A percentile compares a stretch with the other conserved stretches of the same genome.
Conservation (phyloP, 257 asterid genomes). For the Thymus mandschuricus region DNA sequence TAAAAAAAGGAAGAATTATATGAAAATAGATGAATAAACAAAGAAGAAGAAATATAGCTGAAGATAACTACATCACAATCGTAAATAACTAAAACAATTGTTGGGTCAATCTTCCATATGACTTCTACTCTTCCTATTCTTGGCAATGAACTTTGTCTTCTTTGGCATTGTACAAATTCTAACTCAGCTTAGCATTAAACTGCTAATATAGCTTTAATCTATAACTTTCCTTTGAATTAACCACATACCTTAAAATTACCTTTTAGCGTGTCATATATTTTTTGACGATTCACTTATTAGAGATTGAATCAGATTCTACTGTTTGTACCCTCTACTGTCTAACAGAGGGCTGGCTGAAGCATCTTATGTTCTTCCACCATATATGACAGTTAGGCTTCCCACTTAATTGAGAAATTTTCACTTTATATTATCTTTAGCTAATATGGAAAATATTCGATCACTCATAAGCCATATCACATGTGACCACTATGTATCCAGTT, state of each 20-base stretch:
- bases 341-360: background rate
- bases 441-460: background rate
- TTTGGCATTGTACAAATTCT: conserved; percentile 2
- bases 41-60: background rate
- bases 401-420: background rate
- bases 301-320: conserved; percentile 12
- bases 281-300: conserved; percentile 19
- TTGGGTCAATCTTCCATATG: background rate
- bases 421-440: background rate
- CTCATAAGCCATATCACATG: conserved; percentile 14
- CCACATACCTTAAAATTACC: conserved; percentile 10
- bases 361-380: conserved; percentile 12
- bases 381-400: background rate
- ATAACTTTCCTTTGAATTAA: background rate
- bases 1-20: conserved; percentile 21
- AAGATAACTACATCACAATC: conserved; percentile 7
- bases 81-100: conserved; percentile 10
- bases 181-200: conserved; percentile 19
- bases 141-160: conserved; percentile 10
- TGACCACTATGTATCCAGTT: background rate
- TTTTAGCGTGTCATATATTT: background rate
- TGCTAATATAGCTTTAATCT: background rate
- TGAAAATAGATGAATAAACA: conserved; percentile 2
- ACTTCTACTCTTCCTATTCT: conserved; percentile 14
- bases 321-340: background rate